Conservation (phyloP, 192 early-diverging fungal species). For the Cladochytrium replicatum region DNA sequence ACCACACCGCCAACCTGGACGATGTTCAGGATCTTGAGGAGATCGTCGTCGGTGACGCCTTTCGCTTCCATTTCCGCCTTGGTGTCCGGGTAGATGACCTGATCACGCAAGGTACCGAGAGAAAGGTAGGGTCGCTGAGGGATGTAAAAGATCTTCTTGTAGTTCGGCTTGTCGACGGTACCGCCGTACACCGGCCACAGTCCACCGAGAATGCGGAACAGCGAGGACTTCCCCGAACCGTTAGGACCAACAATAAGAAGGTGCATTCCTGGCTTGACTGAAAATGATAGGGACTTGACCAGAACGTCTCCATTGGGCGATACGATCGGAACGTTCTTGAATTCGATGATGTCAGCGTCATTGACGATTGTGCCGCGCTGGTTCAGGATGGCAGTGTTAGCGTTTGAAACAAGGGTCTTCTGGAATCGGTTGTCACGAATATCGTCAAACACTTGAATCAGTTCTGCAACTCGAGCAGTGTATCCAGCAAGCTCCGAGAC, state of each 20-base stretch:
- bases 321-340: constrained; percentile 84
- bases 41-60: constrained; percentile 63
- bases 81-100: constrained; percentile 95
- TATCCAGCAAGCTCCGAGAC: constrained; percentile 91
- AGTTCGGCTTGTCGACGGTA: constrained; percentile 30
- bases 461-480: constrained; percentile 79
- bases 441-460: constrained; percentile 76
- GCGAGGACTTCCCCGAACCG: constrained; percentile 78
- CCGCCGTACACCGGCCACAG: constrained; percentile 93
- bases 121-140: constrained; percentile 97
- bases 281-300: constrained; percentile 73
- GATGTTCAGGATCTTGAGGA: constrained; percentile 67
- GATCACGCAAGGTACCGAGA: constrained; percentile 87
- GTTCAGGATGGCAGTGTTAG: constrained; percentile 16
- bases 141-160: constrained; percentile 89
- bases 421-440: constrained; percentile 27
- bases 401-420: constrained; percentile 24
- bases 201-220: constrained; percentile 92
- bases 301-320: constrained; percentile 93
- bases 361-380: constrained; percentile 6
- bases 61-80: constrained; percentile 63
- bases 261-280: constrained; percentile 83
- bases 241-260: constrained; percentile 91
- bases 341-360: constrained; percentile 52
- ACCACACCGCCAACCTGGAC: constrained; percentile 79